phyloP scores from a whole-genome alignment of 306 rosid species.

The Cicer cuneatum region DNA sequence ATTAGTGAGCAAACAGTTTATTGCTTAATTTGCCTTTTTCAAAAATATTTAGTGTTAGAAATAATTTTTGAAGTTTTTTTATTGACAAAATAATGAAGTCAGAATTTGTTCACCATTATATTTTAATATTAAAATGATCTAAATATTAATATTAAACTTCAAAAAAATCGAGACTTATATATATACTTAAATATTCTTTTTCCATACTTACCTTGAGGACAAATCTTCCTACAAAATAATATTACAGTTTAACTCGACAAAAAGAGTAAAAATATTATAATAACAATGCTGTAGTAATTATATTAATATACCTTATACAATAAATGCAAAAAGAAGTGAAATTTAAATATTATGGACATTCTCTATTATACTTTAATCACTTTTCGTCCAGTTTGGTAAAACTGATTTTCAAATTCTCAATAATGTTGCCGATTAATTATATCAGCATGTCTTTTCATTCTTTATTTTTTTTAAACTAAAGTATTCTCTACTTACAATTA shows the following conservation, averaged over 20 bases:
- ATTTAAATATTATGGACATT: neutral
- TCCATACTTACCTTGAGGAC: no score
- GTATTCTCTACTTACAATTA: no score
- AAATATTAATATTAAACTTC: no score
- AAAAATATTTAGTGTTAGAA: no score
- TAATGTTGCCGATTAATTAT: constrained; percentile 33
- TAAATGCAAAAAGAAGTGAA: neutral
- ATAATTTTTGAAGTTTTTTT: no score
- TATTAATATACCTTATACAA: neutral
- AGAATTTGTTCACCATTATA: no score
- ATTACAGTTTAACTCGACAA: neutral
- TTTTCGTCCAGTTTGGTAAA: constrained; percentile 31
- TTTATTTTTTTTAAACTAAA: neutral
- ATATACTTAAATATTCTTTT: no score
- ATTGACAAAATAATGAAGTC: no score
- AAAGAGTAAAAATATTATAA: no score
- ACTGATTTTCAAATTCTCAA: constrained; percentile 43
- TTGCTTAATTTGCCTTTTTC: no score
- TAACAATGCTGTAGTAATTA: neutral
- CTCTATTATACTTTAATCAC: neutral
- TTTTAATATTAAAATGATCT: no score
- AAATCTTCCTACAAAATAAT: neutral
- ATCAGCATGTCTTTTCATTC: constrained; percentile 31
- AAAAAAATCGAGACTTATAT: no score
- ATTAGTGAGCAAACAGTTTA: neutral